Evolutionary conservation across 192 early-diverging fungal species (phyloP).

Genomic region (Gonapodya sp.): DNA sequence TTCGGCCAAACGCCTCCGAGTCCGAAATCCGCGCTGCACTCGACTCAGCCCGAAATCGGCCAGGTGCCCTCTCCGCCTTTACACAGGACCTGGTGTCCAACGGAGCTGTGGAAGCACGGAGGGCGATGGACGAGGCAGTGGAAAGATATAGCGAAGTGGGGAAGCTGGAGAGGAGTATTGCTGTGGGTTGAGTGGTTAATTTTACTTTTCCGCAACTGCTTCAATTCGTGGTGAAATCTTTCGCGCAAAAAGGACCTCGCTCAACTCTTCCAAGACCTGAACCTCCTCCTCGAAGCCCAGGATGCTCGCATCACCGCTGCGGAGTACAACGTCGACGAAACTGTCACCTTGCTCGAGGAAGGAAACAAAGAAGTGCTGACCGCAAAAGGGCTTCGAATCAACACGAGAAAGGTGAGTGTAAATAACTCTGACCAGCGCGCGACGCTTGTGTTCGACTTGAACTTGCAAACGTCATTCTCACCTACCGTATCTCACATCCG

Average conservation of each 20-base stretch:
- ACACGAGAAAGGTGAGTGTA: not conserved
- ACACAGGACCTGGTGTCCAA: not conserved
- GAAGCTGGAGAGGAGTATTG: not conserved
- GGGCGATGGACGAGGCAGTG: not conserved
- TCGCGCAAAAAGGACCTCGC: not conserved
- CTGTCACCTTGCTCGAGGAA: not conserved
- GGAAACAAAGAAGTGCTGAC: not conserved
- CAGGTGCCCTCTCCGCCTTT: not conserved
- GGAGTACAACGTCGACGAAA: not conserved
- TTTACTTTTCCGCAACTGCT: too few species aligned
- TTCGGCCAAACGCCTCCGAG: not conserved
- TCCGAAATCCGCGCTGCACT: not conserved
- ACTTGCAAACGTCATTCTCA: too few species aligned
- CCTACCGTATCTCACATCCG: not conserved
- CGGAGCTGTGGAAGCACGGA: not conserved
- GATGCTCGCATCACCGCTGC: not conserved
- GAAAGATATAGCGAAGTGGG: not conserved
- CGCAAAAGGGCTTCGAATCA: not conserved
- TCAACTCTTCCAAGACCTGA: conserved; percentile 1
- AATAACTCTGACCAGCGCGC: too few species aligned
- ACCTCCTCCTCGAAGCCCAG: not conserved
- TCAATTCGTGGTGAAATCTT: too few species aligned
- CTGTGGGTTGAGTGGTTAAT: not conserved
- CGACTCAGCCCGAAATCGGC: not conserved
- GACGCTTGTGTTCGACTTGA: not conserved